Percentiles rank a stretch among this genome's conserved stretches.
Conservation (phyloP, 225 moss, liverwort and hornwort species). For the Anthoceros angustus region DNA sequence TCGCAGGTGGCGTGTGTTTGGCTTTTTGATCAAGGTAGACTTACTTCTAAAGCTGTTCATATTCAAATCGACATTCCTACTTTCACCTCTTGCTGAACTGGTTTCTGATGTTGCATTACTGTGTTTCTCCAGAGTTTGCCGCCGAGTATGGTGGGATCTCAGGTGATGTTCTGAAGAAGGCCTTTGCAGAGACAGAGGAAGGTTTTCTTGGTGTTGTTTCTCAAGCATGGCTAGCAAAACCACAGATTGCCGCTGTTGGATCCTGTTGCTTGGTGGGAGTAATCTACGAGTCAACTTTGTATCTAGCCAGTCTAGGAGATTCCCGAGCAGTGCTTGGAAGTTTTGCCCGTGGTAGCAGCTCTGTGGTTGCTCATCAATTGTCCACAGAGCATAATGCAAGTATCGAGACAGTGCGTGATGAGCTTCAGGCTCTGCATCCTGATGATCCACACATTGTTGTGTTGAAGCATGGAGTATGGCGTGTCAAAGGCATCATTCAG, state of each 20-base stretch:
- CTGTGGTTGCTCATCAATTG: slow-evolving; percentile 47
- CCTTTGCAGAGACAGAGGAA: slow-evolving; percentile 76
- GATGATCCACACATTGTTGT: slow-evolving; percentile 93
- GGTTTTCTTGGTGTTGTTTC: slow-evolving; percentile 46
- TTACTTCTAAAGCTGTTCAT: background rate
- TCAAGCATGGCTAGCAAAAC: slow-evolving; percentile 54
- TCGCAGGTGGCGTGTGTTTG: slow-evolving; percentile 5
- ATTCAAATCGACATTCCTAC: background rate
- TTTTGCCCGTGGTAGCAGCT: slow-evolving; percentile 30
- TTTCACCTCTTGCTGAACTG: background rate
- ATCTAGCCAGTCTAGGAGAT: slow-evolving; percentile 79
- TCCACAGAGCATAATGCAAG: slow-evolving; percentile 95
- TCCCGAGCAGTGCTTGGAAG: slow-evolving; percentile 89
- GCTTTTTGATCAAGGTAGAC: slow-evolving; percentile 5
- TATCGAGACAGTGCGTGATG: slow-evolving; percentile 61
- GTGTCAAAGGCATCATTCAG: slow-evolving; percentile 93
- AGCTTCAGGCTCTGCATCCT: slow-evolving; percentile 58
- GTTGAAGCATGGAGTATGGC: slow-evolving; percentile 92
- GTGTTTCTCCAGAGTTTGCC: slow-evolving; percentile 19
- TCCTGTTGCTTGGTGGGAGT: slow-evolving; percentile 81
- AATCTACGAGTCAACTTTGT: slow-evolving; percentile 54
- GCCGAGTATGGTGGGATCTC: slow-evolving; percentile 61
- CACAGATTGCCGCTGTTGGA: slow-evolving; percentile 89
- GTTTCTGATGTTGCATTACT: background rate
- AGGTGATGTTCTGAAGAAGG: slow-evolving; percentile 42